These are phyloP conservation scores for Magnolia kwangsiensis DNA, from an alignment of 164 flowering plant genomes.

Conservation along the genomic window DNA sequence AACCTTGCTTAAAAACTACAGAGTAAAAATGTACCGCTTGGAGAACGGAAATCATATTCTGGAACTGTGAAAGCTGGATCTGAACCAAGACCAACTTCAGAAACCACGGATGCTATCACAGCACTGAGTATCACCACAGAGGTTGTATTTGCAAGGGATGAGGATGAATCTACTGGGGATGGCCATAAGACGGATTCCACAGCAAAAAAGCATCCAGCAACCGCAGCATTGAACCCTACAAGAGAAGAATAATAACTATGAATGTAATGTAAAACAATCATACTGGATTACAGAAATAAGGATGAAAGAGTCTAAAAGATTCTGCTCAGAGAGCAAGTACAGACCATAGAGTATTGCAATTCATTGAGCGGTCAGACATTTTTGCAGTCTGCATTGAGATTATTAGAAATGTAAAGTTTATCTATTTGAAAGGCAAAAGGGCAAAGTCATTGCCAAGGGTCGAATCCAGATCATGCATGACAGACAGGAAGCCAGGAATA, in stretches of 20 bases:
- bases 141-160: constrained; percentile 74
- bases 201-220: constrained; percentile 93
- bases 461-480: too few relatives aligned
- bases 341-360: too few relatives aligned
- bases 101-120: constrained; percentile 80
- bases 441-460: too few relatives aligned
- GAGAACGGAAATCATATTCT: constrained; percentile 81
- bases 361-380: too few relatives aligned
- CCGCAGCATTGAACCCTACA: constrained; percentile 95
- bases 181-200: constrained; percentile 96
- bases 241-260: not conserved
- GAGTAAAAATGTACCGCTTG: constrained; percentile 54
- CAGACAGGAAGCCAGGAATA: too few relatives aligned
- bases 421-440: too few relatives aligned
- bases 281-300: not conserved
- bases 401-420: too few relatives aligned
- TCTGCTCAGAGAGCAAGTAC: too few relatives aligned
- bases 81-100: constrained; percentile 89
- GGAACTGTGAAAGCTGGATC: constrained; percentile 93
- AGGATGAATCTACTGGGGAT: constrained; percentile 55
- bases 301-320: too few relatives aligned
- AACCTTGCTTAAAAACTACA: not conserved
- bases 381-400: too few relatives aligned
- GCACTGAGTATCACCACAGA: constrained; percentile 96
- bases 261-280: not conserved